Evolutionary conservation across 331 rosid genomes (phyloP), one percentile per base, ranked within the genome.

Genomic region (Acacia pycnantha): DNA sequence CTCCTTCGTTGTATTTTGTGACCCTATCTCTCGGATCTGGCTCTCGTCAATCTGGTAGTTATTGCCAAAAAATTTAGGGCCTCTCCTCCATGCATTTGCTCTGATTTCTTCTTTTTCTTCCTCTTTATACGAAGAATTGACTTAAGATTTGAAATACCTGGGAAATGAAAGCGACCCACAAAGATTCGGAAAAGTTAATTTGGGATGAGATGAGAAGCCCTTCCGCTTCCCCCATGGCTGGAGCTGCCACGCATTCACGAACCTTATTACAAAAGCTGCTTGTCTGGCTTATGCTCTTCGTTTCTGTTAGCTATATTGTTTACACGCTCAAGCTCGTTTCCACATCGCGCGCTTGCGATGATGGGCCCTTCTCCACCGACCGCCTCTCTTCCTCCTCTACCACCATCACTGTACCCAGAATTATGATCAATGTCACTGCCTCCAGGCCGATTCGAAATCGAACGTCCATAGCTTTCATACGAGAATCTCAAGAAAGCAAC

Each of bases 311-410:
- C 26, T 96, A 94, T 82, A 69, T 91, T 67, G 80, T 89, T 40
- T 94, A 94, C 90, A 92, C 94, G 6, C 85, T 92, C 43, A 91
- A 91, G 82, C 91, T 96, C 15, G 87, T 92, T 41, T 86, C 97
- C 24, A 70, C 89, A 41, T 79, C 97, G 13, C 92, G 70, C 78
- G 48, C 83, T 46, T 90, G 94, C 87, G 81, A 80, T 37, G 82
- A 87, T 43, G 85, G 78, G 2, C 85, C 94, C 4, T 85, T 87
- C 77, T 53, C 88, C 62, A 58, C 84, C 47, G 74, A 78, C 59
- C 85, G 77, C 59, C 44, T 78, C 70, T 67, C 89, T 29, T 31
- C 82, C 66, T 0, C 89, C 9, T 31, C 81, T 59, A 0, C 89
- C 9, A 13, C 84, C 15, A 29, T 62, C 4, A 9, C 70, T 8